These are phyloP conservation scores for Thelonectria olida DNA, from an alignment of 2,329 filamentous ascomycete genomes.

Conservation along the genomic window DNA sequence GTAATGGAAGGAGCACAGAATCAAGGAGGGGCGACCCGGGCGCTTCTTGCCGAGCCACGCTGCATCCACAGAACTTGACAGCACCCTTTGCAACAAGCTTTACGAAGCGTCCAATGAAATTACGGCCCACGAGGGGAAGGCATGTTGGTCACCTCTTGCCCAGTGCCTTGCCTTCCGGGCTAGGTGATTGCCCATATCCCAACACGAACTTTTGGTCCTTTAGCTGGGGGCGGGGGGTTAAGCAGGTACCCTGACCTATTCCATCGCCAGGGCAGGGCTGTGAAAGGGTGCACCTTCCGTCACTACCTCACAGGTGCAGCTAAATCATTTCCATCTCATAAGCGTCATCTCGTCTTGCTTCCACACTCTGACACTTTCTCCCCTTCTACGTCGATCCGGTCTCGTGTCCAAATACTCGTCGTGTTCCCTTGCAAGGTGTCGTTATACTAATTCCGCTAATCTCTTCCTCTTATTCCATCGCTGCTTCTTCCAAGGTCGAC, in stretches of 20 bases:
- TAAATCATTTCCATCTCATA: not conserved
- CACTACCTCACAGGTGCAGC: not conserved
- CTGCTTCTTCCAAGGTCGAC: not conserved
- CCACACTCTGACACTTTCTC: too few relatives aligned
- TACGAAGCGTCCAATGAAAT: conserved; percentile 10
- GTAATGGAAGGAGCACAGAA: not conserved
- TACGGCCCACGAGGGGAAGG: not conserved
- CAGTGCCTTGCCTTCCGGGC: conserved; percentile 9
- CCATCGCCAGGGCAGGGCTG: too few relatives aligned
- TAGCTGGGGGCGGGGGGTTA: too few relatives aligned
- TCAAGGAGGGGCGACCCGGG: conserved; percentile 1
- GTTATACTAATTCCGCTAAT: not conserved
- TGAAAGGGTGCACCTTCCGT: not conserved
- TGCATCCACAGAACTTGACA: not conserved
- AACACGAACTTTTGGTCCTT: conserved; percentile 15
- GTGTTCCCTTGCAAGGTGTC: not conserved
- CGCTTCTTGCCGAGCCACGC: conserved; percentile 18
- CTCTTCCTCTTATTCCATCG: not conserved
- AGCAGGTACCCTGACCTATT: too few relatives aligned
- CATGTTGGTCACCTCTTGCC: conserved; percentile 11
- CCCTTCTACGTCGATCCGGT: too few relatives aligned
- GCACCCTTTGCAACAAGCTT: conserved; percentile 11
- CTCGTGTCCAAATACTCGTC: not conserved
- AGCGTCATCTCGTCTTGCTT: not conserved
- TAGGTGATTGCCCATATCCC: conserved; percentile 18